Percentiles rank a stretch among this genome's conserved stretches.
These are phyloP conservation scores for Coniella vitis DNA, from an alignment of 2,329 filamentous ascomycete genomes.

Conservation along the genomic window DNA sequence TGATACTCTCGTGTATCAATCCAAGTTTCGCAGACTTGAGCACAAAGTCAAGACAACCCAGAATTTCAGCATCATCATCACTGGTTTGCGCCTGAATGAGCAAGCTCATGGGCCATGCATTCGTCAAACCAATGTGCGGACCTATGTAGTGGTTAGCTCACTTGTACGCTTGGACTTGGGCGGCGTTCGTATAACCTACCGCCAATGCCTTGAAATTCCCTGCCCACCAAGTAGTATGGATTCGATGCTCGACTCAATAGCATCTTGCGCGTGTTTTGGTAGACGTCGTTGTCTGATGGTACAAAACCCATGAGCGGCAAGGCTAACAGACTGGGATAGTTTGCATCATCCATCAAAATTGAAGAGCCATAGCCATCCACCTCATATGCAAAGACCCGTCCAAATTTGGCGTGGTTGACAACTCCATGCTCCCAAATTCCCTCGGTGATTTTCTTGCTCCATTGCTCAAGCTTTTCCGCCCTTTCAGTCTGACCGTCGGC, in stretches of 20 bases:
- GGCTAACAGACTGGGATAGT: slow-evolving; percentile 73
- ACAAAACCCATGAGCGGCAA: slow-evolving; percentile 75
- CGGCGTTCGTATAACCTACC: slow-evolving; percentile 41
- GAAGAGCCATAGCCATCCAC: slow-evolving; percentile 79
- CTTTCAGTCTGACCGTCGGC: slow-evolving; percentile 48
- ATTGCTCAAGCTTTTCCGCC: slow-evolving; percentile 49
- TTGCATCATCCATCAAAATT: slow-evolving; percentile 86
- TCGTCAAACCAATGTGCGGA: slow-evolving; percentile 70
- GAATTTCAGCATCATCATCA: slow-evolving; percentile 76
- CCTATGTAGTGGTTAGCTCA: slow-evolving; percentile 28
- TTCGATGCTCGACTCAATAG: slow-evolving; percentile 70
- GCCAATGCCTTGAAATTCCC: slow-evolving; percentile 78
- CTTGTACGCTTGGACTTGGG: neutral
- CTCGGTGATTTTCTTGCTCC: slow-evolving; percentile 58
- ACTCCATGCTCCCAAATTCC: slow-evolving; percentile 84
- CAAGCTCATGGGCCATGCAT: slow-evolving; percentile 96
- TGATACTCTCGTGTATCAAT: slow-evolving; percentile 84
- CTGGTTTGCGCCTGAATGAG: slow-evolving; percentile 87
- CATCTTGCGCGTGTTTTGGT: slow-evolving; percentile 79
- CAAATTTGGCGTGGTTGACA: slow-evolving; percentile 66
- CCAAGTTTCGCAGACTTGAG: slow-evolving; percentile 70
- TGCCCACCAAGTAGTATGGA: slow-evolving; percentile 78
- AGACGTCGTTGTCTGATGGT: slow-evolving; percentile 56
- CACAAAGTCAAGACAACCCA: slow-evolving; percentile 63
- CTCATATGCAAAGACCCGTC: slow-evolving; percentile 78